Evolutionary conservation across 805 yeast genomes (phyloP), one percentile per base, ranked within the genome.

Genomic region (Suhomyces tanzawaensis): DNA sequence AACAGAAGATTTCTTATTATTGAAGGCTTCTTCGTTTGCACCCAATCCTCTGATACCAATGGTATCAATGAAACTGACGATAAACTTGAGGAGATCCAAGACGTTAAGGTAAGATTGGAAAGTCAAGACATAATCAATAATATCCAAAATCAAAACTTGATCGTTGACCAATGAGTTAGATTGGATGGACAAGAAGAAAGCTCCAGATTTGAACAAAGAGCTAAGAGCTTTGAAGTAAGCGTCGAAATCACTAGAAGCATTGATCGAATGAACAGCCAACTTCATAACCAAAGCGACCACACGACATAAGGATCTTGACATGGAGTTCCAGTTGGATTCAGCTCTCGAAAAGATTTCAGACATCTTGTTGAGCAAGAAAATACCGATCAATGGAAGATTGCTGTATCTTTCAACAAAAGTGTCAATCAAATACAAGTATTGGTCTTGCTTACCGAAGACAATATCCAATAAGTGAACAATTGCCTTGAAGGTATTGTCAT

Each of bases 261-360:
- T 42, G 39, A 53, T 46, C 1, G 71, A 49, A 27, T 37, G 37
- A 14, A 63, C 49, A 0, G 70, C 58, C 32, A 69, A 55, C 39
- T 71, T 72, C 36, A 82, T 53, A 29, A 83, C 50, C 32, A 79
- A 61, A 3, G 78, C 69, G 14, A 78, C 69, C 7, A 77, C 69
- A 35, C 89, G 72, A 48, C 87, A 81, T 28, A 80, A 60, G 0
- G 85, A 76, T 52, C 87, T 69, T 3, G 85, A 81, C 32, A 76
- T 66, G 25, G 78, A 69, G 53, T 68, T 77, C 88, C 89, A 82
- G 33, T 70, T 76, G 2, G 67, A 58, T 28, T 66, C 69, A 12
- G 79, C 80, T 25, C 69, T 66, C 9, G 64, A 51, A 47, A 80
- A 77, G 32, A 73, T 61, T 8, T 59, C 62, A 2, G 77, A 59